These are phyloP conservation scores for Xylaria polymorpha DNA, from an alignment of 2,329 filamentous ascomycete species.

Conservation along the genomic window DNA sequence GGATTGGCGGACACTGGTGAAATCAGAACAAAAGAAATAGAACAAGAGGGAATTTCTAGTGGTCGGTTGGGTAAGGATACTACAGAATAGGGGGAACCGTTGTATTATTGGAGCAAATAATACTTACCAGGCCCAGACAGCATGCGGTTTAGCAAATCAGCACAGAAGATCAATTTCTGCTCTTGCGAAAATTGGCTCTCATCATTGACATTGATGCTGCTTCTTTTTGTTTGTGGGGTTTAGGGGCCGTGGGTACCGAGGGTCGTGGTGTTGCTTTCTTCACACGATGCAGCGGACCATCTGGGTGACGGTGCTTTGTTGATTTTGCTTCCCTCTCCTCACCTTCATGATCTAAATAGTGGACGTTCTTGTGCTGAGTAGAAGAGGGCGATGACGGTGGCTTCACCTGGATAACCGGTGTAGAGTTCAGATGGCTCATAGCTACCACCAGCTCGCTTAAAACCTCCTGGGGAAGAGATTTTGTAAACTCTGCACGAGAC, in stretches of 20 bases:
- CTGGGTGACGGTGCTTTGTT: slow-evolving; percentile 57
- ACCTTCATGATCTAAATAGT: slow-evolving; percentile 60
- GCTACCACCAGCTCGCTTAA: slow-evolving; percentile 71
- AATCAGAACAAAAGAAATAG: background rate
- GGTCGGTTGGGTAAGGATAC: background rate
- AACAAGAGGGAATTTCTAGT: background rate
- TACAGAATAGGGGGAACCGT: background rate
- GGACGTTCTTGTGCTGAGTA: slow-evolving; percentile 58
- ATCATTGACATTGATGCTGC: slow-evolving; percentile 43
- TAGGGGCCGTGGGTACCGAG: slow-evolving; percentile 48
- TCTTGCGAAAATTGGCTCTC: slow-evolving; percentile 52
- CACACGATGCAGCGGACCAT: slow-evolving; percentile 44
- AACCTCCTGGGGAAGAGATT: slow-evolving; percentile 70
- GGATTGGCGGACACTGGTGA: background rate
- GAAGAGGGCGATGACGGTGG: slow-evolving; percentile 39
- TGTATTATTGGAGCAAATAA: background rate
- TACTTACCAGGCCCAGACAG: slow-evolving; percentile 68
- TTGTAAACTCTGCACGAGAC: slow-evolving; percentile 67
- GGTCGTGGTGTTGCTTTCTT: slow-evolving; percentile 49
- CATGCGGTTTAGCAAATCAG: slow-evolving; percentile 69
- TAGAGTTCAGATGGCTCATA: slow-evolving; percentile 66
- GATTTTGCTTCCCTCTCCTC: slow-evolving; percentile 54
- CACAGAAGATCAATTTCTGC: slow-evolving; percentile 68
- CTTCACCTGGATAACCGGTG: slow-evolving; percentile 51
- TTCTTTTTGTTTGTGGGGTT: slow-evolving; percentile 50